These are phyloP conservation scores for Kwoniella sp. DNA, from an alignment of 768 basidiomycete species.

Conservation along the genomic window DNA sequence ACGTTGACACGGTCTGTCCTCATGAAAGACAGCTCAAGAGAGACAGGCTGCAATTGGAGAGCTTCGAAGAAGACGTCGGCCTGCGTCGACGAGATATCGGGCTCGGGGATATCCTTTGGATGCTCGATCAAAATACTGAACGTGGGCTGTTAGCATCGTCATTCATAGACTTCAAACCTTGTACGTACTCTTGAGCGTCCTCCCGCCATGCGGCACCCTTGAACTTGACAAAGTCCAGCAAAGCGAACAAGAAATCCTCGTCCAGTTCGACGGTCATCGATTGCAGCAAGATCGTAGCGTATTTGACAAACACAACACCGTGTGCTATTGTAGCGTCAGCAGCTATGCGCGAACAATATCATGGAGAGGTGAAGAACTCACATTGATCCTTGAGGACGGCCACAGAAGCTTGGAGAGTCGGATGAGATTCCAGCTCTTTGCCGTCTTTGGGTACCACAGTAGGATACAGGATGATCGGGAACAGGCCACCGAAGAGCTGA, in stretches of 20 bases:
- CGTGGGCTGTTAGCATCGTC: background rate
- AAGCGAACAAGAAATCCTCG: constrained; percentile 89
- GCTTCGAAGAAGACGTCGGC: constrained; percentile 93
- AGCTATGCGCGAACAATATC: background rate
- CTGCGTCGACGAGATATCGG: constrained; percentile 58
- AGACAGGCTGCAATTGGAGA: constrained; percentile 90
- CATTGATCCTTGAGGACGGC: constrained; percentile 93
- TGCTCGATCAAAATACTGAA: constrained; percentile 72
- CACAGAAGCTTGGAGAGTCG: constrained; percentile 83
- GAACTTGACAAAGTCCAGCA: constrained; percentile 89
- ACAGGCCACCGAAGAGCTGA: constrained; percentile 92
- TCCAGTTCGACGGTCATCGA: constrained; percentile 95
- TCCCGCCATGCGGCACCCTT: constrained; percentile 89
- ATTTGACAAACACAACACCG: constrained; percentile 96
- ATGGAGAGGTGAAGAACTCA: no score
- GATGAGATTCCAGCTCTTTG: constrained; percentile 75
- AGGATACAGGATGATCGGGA: constrained; percentile 92
- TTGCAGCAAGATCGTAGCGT: constrained; percentile 89
- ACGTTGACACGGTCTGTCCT: constrained; percentile 89
- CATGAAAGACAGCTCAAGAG: constrained; percentile 92
- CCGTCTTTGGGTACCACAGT: constrained; percentile 71
- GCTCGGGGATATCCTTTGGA: constrained; percentile 64
- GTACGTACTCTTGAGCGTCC: constrained; percentile 70
- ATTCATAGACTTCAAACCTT: background rate
- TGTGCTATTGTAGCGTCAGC: constrained; percentile 67